Evolutionary conservation across 106 monocot species (phyloP), one percentile per base, ranked within the genome.

Genomic region (Dioscorea zingiberensis): DNA sequence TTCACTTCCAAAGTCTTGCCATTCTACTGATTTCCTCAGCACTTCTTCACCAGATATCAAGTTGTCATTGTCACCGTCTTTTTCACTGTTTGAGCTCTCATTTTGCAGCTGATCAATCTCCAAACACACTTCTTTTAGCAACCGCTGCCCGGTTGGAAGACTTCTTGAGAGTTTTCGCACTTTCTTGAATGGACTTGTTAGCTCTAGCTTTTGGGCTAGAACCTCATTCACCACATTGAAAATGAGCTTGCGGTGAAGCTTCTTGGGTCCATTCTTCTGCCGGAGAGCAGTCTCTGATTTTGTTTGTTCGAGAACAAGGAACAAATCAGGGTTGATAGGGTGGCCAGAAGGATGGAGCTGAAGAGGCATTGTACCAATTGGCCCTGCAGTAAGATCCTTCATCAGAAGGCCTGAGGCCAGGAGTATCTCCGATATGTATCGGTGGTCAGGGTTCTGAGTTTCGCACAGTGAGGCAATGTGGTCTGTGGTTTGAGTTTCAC

Each of bases 141-240:
- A 49, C 25, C 44, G 26, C 23, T 74, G 59, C 15, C 74, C 72
- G 1, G n/a, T 76, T 30, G 63, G 68, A 8, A 55, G 24, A 1
- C 48, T 59, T 24, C 47, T n/a, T 0, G 49, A 12, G 6, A 70
- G 21, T 47, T 69, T 76, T 13, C 21, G 68, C 12, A 62, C 13
- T 24, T n/a, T 54, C 60, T 55, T 23, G 26, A 56, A 53, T 25
- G 12, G 28, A 16, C 17, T 49, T 6, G 44, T 7, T 2, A 48
- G 25, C 24, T 69, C 76, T 62, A 84, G 18, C 54, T 90, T 82
- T 17, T 73, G 77, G 55, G 44, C 56, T 25, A 83, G 51, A 25
- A 85, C 72, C 53, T 94, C 85, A 25, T 87, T 83, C 11, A 87
- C 71, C 13, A 76, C 29, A 66, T 94, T 84, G 2, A 87, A 85